Evolutionary conservation across 1,284 basidiomycete species (phyloP), one percentile per base, ranked within the genome.

Genomic region (Cystobasidium slooffiae): DNA sequence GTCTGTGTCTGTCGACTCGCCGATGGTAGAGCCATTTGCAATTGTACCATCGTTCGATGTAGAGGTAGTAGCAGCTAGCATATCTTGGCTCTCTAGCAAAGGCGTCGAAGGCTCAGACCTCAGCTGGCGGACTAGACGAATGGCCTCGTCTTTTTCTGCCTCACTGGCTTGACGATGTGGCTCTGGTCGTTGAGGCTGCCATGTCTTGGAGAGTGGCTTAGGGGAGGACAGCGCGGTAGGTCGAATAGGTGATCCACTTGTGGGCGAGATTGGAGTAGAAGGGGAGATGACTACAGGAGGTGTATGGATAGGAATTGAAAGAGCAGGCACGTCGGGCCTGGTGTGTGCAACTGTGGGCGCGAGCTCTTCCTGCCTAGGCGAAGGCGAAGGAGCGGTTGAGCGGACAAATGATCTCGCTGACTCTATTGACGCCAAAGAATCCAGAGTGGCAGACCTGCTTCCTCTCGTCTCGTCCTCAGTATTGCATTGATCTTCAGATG

Each of bases 61-160:
- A 37, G 31, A n/a, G 3, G 53, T 10, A 22, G 63, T 58, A n/a
- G 47, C 10, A 37, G 41, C 47, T 16, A 65, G 14, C 52, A 63
- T 41, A 51, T 65, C 52, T 31, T 59, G 62, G 12, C 47, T 39
- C 37, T 73, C 70, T 10, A 55, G 20, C 7, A 62, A 16, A 14
- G 70, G 70, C 39, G 70, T 73, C 12, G 62, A 58, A 22, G 70
- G 70, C 41, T 73, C 70, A 9, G 70, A 73, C 18, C 70, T 47
- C 9, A 73, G 44, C 43, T 73, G 62, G 10, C 24, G 43, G 2
- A 73, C 70, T 12, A 73, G 52, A 39, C 63, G 70, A 16, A 65
- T 65, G 8, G 70, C 70, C 41, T 65, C 51, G 24, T 58, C 20
- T 49, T 66, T 65, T 24, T 73, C 70, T 31, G 70, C 62, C 51